Evolutionary conservation across 169 alveolate genomes (phyloP).

Genomic region (Babesia divergens): DNA sequence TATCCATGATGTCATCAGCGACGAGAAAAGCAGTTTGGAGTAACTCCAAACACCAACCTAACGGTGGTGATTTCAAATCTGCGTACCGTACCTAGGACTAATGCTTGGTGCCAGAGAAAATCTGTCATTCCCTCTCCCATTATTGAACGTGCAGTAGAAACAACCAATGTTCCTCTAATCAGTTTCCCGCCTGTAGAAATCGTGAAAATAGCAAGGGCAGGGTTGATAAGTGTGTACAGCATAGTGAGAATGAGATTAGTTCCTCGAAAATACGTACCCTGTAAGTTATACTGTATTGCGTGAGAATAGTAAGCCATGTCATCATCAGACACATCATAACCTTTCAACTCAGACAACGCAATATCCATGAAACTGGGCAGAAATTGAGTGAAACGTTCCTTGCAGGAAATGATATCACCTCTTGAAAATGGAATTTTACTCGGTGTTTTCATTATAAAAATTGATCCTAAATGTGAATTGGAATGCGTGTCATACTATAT

Average conservation of each 20-base stretch:
- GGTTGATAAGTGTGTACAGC: neutral
- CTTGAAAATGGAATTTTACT: neutral
- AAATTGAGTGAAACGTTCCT: constrained; percentile 47
- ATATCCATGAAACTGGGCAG: constrained; percentile 57
- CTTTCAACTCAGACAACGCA: constrained; percentile 39
- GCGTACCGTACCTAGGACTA: constrained; percentile 36
- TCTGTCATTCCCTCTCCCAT: constrained; percentile 46
- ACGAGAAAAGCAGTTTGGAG: constrained; percentile 76
- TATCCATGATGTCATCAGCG: constrained; percentile 79
- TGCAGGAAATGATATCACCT: constrained; percentile 21
- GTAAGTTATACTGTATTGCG: constrained; percentile 59
- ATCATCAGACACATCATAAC: constrained; percentile 42
- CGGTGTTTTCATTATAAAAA: neutral
- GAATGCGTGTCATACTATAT: neutral
- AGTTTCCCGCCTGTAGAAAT: constrained; percentile 52
- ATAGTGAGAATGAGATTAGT: neutral
- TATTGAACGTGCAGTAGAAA: constrained; percentile 26
- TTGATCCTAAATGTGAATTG: neutral
- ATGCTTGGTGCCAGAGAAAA: constrained; percentile 36
- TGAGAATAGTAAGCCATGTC: constrained; percentile 51
- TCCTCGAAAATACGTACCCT: constrained; percentile 22
- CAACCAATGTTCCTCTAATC: constrained; percentile 51
- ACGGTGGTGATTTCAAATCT: neutral
- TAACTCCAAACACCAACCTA: constrained; percentile 79
- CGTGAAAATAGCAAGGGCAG: neutral